Evolutionary conservation across 2,329 filamentous ascomycete species (phyloP), one percentile per base, ranked within the genome.

Genomic region (Cladosporium sp.): DNA sequence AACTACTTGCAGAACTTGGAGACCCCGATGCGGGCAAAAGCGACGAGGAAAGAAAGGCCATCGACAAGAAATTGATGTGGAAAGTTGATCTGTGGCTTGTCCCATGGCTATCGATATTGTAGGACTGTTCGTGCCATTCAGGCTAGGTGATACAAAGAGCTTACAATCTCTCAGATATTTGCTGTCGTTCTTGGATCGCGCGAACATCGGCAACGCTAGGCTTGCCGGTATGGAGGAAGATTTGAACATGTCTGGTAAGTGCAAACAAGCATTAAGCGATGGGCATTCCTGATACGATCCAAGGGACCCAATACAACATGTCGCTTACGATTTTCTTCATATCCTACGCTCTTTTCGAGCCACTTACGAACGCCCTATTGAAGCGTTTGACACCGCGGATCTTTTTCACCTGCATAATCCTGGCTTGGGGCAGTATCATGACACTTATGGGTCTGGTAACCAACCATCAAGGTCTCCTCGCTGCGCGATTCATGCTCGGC

Each of bases 281-380:
- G 56, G 16, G 56, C 18, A 59, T 28, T 29, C 12, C 49, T 53
- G 14, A 35, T 6, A 40, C 2, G n/a, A 46, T 46, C 10, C 33
- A 37, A 59, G 56, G 84, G 2, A 78, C 82, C 6, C 82, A 90
- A 73, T 96, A 93, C 80, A 93, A 93, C 76, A 82, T 85, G 26
- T 86, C 88, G 0, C 82, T 96, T 8, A 91, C 90, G 44, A 89
- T 96, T 71, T 96, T 96, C 80, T 96, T 96, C 80, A 83, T 96
- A 59, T 92, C 90, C 0, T 97, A 97, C 75, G 85, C 91, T 1
- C 78, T 93, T 35, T 93, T 92, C 68, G 92, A 95, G 76, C 87
- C 88, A 0, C 72, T 93, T 53, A 92, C 91, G 67, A 96, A 96
- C 75, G 81, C 94, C 55, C 78, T 96, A 28, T 86, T 96, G 66